Evolutionary conservation across 2,329 filamentous ascomycete genomes (phyloP).

Genomic region (Aureobasidium leucospermi): DNA sequence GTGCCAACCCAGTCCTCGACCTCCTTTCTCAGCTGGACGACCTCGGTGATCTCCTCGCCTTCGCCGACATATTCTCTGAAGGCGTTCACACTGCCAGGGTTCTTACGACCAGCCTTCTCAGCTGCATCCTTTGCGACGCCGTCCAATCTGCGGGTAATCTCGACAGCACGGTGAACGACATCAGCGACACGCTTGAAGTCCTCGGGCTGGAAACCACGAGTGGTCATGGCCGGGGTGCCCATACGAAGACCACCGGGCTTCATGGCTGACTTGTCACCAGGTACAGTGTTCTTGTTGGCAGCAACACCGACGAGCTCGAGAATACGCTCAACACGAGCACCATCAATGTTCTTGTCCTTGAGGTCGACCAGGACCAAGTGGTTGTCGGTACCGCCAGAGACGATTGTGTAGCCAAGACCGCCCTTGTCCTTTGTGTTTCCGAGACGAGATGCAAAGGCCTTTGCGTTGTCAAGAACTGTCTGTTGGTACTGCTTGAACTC

Average conservation of each 20-base stretch:
- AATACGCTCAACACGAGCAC: constrained; percentile 49
- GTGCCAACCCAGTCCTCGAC: constrained; percentile 74
- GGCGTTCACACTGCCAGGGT: constrained; percentile 55
- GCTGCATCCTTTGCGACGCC: constrained; percentile 63
- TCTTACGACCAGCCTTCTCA: constrained; percentile 60
- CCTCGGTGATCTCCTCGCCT: constrained; percentile 61
- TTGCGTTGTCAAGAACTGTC: constrained; percentile 86
- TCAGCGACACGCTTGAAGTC: constrained; percentile 42
- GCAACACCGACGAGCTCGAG: constrained; percentile 86
- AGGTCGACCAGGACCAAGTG: constrained; percentile 96
- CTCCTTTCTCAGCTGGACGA: constrained; percentile 64
- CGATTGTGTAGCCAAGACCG: constrained; percentile 78
- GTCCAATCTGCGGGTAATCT: constrained; percentile 69
- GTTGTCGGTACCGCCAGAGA: constrained; percentile 92
- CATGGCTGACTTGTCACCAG: constrained; percentile 87
- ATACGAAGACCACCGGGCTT: constrained; percentile 90
- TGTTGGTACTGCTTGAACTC: constrained; percentile 95
- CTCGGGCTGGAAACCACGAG: constrained; percentile 78
- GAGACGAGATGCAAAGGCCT: constrained; percentile 62
- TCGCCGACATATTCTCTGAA: constrained; percentile 63
- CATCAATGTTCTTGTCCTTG: constrained; percentile 80
- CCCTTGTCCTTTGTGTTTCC: constrained; percentile 56
- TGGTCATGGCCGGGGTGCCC: constrained; percentile 96
- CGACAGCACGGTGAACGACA: constrained; percentile 46
- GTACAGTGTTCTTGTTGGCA: constrained; percentile 99